Conservation (phyloP, 2,329 filamentous ascomycete species). For the Drechslerella dactyloides region DNA sequence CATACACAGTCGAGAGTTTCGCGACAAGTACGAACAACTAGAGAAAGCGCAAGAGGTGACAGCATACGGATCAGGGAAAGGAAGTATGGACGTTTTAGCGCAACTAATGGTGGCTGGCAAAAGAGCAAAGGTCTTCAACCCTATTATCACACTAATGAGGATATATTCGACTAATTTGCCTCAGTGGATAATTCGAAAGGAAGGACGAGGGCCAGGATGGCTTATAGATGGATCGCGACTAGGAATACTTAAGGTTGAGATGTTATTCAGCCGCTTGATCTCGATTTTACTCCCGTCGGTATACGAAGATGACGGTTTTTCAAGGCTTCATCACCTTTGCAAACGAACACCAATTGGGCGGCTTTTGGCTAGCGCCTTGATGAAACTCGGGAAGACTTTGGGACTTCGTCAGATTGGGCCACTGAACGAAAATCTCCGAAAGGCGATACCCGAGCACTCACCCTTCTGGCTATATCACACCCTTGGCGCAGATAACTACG, state of each 20-base stretch:
- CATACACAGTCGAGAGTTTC: slow-evolving; percentile 66
- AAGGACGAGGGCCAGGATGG: slow-evolving; percentile 65
- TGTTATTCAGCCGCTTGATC: slow-evolving; percentile 2
- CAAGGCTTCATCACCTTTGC: slow-evolving; percentile 18
- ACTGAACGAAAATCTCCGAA: slow-evolving; percentile 13
- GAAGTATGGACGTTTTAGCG: slow-evolving; percentile 69
- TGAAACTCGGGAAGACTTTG: not conserved
- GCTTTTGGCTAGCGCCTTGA: not conserved
- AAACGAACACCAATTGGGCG: slow-evolving; percentile 22
- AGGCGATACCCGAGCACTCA: slow-evolving; percentile 5
- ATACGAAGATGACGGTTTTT: slow-evolving; percentile 26
- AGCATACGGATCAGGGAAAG: slow-evolving; percentile 69
- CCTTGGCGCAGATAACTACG: slow-evolving; percentile 11
- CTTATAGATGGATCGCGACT: slow-evolving; percentile 57
- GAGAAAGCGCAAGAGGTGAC: slow-evolving; percentile 59
- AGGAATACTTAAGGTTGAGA: not conserved
- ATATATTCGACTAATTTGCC: not conserved
- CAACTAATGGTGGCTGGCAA: slow-evolving; percentile 64
- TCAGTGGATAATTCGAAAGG: slow-evolving; percentile 64
- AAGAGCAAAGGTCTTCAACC: slow-evolving; percentile 60
- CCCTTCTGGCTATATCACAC: slow-evolving; percentile 15
- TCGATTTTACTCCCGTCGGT: slow-evolving; percentile 8
- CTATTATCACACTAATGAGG: not conserved
- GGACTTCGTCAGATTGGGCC: not conserved
- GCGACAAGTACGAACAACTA: slow-evolving; percentile 55